phyloP scores from a whole-genome alignment of 2,329 filamentous ascomycete genomes.

The Apiospora malaysiana region DNA sequence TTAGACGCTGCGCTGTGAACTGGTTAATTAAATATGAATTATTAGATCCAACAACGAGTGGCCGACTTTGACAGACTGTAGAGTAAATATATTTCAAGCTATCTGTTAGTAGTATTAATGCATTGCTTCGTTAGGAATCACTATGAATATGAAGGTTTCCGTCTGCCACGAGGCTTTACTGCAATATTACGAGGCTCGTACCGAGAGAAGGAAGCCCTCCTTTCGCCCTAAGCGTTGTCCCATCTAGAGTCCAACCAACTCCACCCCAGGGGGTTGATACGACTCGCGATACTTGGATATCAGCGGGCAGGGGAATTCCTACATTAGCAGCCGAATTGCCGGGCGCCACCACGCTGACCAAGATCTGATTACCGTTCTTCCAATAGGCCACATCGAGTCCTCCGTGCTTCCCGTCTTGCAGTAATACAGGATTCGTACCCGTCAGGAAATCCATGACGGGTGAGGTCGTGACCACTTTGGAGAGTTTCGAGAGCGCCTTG shows the following conservation, averaged over 20 bases:
- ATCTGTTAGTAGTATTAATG: neutral
- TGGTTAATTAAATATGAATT: no score
- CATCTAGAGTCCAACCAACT: constrained; percentile 34
- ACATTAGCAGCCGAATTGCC: constrained; percentile 32
- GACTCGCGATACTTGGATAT: constrained; percentile 29
- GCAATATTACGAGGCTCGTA: constrained; percentile 16
- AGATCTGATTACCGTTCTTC: constrained; percentile 34
- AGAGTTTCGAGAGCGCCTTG: constrained; percentile 48
- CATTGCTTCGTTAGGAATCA: neutral
- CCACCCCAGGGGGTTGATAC: constrained; percentile 32
- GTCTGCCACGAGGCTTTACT: neutral
- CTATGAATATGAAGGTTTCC: neutral
- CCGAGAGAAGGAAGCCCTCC: neutral
- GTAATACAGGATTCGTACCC: constrained; percentile 33
- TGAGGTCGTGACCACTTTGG: constrained; percentile 42
- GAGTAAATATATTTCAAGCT: no score
- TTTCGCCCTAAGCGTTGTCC: neutral
- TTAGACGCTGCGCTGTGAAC: neutral
- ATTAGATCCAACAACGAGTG: no score
- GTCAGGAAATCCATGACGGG: constrained; percentile 49
- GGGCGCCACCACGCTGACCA: constrained; percentile 47
- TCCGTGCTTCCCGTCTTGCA: constrained; percentile 24
- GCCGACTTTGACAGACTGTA: no score
- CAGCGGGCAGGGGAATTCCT: constrained; percentile 29
- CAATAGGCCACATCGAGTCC: constrained; percentile 46